These are phyloP conservation scores for Cladophialophora bantiana DNA, from an alignment of 2,329 filamentous ascomycete species.

Conservation along the genomic window DNA sequence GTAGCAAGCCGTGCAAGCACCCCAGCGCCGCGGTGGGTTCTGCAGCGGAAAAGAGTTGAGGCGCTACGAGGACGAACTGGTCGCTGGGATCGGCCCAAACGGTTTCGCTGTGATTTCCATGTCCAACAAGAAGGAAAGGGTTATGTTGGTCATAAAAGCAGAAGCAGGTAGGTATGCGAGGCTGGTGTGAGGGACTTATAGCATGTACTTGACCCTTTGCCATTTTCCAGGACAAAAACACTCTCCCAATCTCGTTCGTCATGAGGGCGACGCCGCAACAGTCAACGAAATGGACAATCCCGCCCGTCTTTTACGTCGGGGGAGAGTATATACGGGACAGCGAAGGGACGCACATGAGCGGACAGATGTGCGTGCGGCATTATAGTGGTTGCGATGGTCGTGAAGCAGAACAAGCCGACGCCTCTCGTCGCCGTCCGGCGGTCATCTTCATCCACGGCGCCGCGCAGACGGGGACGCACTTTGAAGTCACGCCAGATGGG, in stretches of 20 bases:
- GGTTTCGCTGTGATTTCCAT: background rate
- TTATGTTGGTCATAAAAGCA: background rate
- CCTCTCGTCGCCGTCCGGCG: background rate
- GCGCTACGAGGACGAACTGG: background rate
- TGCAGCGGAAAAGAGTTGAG: background rate
- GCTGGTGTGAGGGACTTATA: too few relatives aligned
- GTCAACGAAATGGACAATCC: background rate
- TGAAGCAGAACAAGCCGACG: background rate
- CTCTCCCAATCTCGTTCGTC: background rate
- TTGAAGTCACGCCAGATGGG: slow-evolving; percentile 57
- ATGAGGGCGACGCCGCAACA: background rate
- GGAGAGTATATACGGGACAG: slow-evolving; percentile 19
- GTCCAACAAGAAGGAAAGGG: background rate
- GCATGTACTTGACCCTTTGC: background rate
- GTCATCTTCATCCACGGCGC: slow-evolving; percentile 36
- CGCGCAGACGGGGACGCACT: slow-evolving; percentile 44
- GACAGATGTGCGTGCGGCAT: slow-evolving; percentile 24
- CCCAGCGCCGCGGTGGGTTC: background rate
- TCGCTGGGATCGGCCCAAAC: background rate
- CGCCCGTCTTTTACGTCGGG: slow-evolving; percentile 17
- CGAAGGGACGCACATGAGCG: slow-evolving; percentile 30
- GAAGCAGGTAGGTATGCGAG: too few relatives aligned
- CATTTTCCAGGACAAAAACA: background rate
- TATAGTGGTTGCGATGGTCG: slow-evolving; percentile 5
- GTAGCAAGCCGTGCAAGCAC: too few relatives aligned